Conservation (phyloP, 768 basidiomycete genomes). For the Kwoniella mangroviensis region DNA sequence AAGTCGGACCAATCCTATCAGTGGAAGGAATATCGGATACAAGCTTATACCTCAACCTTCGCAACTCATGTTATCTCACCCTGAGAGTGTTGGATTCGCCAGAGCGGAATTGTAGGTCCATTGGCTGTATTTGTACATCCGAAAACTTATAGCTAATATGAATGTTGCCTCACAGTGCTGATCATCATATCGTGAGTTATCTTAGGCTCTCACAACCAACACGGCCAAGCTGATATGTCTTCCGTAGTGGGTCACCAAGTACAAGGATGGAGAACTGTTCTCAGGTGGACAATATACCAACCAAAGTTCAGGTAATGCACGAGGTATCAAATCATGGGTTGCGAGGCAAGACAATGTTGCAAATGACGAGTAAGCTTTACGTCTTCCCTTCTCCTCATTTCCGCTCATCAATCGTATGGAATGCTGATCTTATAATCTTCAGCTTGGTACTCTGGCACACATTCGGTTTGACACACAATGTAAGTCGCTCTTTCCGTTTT, state of each 20-base stretch:
- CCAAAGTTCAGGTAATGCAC: slow-evolving; percentile 41
- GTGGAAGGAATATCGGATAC: slow-evolving; percentile 42
- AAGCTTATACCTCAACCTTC: slow-evolving; percentile 46
- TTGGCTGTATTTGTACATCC: neutral
- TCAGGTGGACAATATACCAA: slow-evolving; percentile 45
- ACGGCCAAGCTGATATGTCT: neutral
- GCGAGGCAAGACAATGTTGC: slow-evolving; percentile 43
- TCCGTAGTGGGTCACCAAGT: slow-evolving; percentile 34
- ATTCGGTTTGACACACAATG: slow-evolving; percentile 50
- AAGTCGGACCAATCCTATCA: slow-evolving; percentile 34
- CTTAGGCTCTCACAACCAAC: too few relatives aligned
- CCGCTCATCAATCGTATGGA: neutral
- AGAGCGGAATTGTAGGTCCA: slow-evolving; percentile 44
- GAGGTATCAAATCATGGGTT: slow-evolving; percentile 42
- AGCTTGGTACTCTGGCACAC: slow-evolving; percentile 48
- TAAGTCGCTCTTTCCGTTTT: neutral
- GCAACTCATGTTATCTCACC: slow-evolving; percentile 43
- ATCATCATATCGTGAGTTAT: neutral
- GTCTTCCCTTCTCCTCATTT: neutral
- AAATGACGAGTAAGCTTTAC: slow-evolving; percentile 20
- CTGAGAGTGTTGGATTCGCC: slow-evolving; percentile 22
- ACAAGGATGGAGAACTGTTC: slow-evolving; percentile 47
- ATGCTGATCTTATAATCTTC: neutral
- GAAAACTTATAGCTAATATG: neutral
- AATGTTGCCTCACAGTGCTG: neutral